Evolutionary conservation across 2,329 filamentous ascomycete species (phyloP), one percentile per base, ranked within the genome.

Genomic region (Fusarium albidum): DNA sequence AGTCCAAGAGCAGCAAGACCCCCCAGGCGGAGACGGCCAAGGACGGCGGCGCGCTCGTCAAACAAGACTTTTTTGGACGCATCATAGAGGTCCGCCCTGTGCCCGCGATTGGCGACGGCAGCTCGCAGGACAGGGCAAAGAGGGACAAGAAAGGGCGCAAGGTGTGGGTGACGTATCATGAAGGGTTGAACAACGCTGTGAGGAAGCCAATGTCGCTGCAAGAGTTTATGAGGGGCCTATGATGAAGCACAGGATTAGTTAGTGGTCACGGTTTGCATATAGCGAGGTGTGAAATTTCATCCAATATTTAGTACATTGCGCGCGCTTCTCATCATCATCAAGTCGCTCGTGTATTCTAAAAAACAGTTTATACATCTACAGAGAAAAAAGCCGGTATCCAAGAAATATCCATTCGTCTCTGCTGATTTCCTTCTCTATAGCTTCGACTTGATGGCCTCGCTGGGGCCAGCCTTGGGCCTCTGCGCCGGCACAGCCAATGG

Each of bases 141-240:
- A 48, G 39, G 14, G 47, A 73, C 35, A 73, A 78, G 49, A 82
- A 82, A 40, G 81, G 79, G 42, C 84, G 67, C 9, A 80, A 88
- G 64, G 89, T 93, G 5, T 96, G 92, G 92, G 86, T 96, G 34
- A 94, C 86, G 59, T 97, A 87, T 72, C 87, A 96, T 67, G 93
- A 97, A 75, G 93, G 93, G 0, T 87, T 92, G 70, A 95, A 92
- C 49, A 96, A 97, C 79, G 93, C 93, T 10, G 93, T 97, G 55
- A 82, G 90, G 71, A 96, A 96, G 72, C 91, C 92, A 3, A 86
- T 97, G 57, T 90, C 90, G 9, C 71, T 96, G 71, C 82, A 84
- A 56, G 93, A 96, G 72, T 83, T 97, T 65, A 75, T 96, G 79
- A 80, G 78, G 49, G 87, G 84, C 4, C 68, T 92, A 52, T 89